phyloP scores from a whole-genome alignment of 2,329 filamentous ascomycete species.

The Cladosporium sp. region DNA sequence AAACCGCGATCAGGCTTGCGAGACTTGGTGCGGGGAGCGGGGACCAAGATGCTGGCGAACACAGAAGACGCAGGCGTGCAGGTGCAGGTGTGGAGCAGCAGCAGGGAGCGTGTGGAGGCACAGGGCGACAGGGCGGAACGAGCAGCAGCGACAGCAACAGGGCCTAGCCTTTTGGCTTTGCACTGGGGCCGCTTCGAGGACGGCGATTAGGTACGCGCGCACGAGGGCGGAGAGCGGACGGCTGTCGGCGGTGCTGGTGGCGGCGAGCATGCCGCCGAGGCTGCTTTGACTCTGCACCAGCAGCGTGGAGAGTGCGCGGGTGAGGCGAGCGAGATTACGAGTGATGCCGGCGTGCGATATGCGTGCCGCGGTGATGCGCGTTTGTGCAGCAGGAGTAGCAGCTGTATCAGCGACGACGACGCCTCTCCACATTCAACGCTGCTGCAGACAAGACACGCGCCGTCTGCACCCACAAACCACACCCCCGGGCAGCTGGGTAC shows the following conservation, averaged over 20 bases:
- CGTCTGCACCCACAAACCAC: too few relatives aligned
- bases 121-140: background rate
- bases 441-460: too few relatives aligned
- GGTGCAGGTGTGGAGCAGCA: background rate
- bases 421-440: too few relatives aligned
- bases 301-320: too few relatives aligned
- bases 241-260: background rate
- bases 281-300: too few relatives aligned
- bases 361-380: too few relatives aligned
- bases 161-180: background rate
- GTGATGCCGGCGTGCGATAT: too few relatives aligned
- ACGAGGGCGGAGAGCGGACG: background rate
- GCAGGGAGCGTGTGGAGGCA: background rate
- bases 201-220: background rate
- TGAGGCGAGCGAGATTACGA: too few relatives aligned
- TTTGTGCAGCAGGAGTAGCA: too few relatives aligned
- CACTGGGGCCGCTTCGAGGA: background rate
- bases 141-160: too few relatives aligned
- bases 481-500: too few relatives aligned
- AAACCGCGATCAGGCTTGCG: constrained; percentile 1
- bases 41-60: background rate
- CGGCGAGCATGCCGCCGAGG: background rate
- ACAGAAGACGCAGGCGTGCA: background rate
- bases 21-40: background rate
- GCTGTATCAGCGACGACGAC: too few relatives aligned